Percentiles rank a stretch among this genome's conserved stretches.
Evolutionary conservation across 352 stramenopile species (phyloP).

Genomic region (Phytopythium litorale): DNA sequence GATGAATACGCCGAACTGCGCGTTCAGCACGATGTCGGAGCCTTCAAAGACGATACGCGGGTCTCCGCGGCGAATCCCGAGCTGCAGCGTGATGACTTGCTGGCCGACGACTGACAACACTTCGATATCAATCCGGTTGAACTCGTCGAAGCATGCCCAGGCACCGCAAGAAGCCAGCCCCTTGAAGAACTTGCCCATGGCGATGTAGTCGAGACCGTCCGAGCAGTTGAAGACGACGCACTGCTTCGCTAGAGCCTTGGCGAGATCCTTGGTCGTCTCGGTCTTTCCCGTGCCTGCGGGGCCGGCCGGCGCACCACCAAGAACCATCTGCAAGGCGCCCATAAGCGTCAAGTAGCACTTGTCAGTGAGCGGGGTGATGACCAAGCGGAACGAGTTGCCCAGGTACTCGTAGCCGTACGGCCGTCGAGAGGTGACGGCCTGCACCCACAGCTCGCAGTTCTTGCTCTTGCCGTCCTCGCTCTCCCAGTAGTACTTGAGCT

Average conservation of each 20-base stretch:
- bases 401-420: slow-evolving; percentile 95
- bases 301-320: slow-evolving; percentile 90
- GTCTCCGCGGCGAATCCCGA: slow-evolving; percentile 83
- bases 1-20: slow-evolving; percentile 94
- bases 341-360: slow-evolving; percentile 97
- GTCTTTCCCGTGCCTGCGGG: slow-evolving; percentile 94
- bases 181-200: slow-evolving; percentile 95
- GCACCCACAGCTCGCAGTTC: slow-evolving; percentile 71
- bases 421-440: slow-evolving; percentile 90
- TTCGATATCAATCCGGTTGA: slow-evolving; percentile 96
- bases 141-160: slow-evolving; percentile 96
- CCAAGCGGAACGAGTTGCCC: slow-evolving; percentile 92
- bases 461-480: slow-evolving; percentile 14
- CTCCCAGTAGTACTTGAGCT: slow-evolving; percentile 95
- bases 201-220: slow-evolving; percentile 93
- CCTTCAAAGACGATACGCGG: slow-evolving; percentile 93
- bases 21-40: slow-evolving; percentile 92
- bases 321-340: slow-evolving; percentile 93
- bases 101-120: slow-evolving; percentile 84
- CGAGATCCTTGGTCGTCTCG: slow-evolving; percentile 93
- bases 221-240: slow-evolving; percentile 97
- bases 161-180: slow-evolving; percentile 89
- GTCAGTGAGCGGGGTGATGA: slow-evolving; percentile 94
- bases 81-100: slow-evolving; percentile 83
- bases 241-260: slow-evolving; percentile 93